Evolutionary conservation across 2,329 filamentous ascomycete species (phyloP).

Genomic region (Aspergillus sp.): DNA sequence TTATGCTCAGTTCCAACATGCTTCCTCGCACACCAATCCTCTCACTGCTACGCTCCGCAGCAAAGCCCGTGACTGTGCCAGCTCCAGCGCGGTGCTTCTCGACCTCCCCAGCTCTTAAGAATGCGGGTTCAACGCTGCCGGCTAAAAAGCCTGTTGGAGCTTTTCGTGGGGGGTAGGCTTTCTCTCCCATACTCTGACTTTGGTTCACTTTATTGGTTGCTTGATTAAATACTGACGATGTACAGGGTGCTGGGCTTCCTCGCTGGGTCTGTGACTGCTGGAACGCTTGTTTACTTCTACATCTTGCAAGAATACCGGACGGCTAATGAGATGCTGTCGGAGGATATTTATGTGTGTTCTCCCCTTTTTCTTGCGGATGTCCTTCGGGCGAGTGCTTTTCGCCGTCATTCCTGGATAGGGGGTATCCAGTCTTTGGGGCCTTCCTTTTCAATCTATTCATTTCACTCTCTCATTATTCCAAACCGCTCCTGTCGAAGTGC

Average conservation of each 20-base stretch:
- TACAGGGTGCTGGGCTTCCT: constrained; percentile 84
- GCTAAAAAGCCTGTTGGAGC: constrained; percentile 62
- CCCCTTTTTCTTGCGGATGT: background rate
- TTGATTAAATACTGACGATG: background rate
- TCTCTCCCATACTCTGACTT: background rate
- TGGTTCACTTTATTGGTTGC: background rate
- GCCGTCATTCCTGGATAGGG: background rate
- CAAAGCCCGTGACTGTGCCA: constrained; percentile 16
- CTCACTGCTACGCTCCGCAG: constrained; percentile 11
- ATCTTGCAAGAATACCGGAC: constrained; percentile 88
- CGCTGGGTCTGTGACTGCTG: constrained; percentile 71
- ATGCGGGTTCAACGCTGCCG: constrained; percentile 39
- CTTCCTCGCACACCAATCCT: constrained; percentile 8
- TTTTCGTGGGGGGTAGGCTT: constrained; percentile 63
- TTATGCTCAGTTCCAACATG: background rate
- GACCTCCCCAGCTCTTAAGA: constrained; percentile 29
- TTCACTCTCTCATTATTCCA: too few relatives aligned
- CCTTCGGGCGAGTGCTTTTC: background rate
- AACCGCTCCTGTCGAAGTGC: too few relatives aligned
- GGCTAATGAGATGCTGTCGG: constrained; percentile 84
- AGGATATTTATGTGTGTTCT: constrained; percentile 85
- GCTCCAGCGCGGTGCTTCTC: constrained; percentile 27
- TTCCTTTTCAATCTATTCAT: too few relatives aligned
- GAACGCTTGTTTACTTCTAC: constrained; percentile 82
- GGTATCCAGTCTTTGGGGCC: background rate